These are phyloP conservation scores for Solanum chilense DNA, from an alignment of 257 asterid species.

Conservation along the genomic window DNA sequence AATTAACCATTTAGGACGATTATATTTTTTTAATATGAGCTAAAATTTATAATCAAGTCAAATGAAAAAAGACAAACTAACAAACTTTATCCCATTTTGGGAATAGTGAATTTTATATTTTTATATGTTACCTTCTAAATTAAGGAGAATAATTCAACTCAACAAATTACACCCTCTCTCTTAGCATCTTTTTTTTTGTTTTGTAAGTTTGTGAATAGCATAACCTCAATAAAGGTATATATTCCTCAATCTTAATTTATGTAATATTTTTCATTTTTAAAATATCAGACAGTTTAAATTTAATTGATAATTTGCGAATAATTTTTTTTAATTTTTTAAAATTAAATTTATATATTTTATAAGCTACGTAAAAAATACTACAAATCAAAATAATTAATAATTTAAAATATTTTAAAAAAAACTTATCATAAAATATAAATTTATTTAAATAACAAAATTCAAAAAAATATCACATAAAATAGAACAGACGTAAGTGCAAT, in stretches of 20 bases:
- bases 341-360: too few species aligned
- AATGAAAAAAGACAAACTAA: neutral
- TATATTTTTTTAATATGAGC: neutral
- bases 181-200: neutral
- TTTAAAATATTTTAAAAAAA: too few species aligned
- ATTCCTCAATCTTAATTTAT: fast-evolving
- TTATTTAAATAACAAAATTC: fast-evolving
- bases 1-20: neutral
- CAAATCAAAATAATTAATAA: too few species aligned
- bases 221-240: neutral
- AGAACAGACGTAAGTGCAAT: fast-evolving
- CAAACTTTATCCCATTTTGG: neutral
- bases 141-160: neutral
- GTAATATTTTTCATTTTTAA: fast-evolving
- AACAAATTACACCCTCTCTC: neutral
- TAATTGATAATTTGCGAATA: fast-evolving
- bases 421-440: fast-evolving
- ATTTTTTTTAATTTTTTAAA: fast-evolving
- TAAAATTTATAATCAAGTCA: neutral
- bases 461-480: too few species aligned
- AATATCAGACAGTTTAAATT: fast-evolving
- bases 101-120: neutral
- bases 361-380: too few species aligned
- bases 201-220: neutral
- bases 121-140: neutral